phyloP scores from a whole-genome alignment of 2,329 filamentous ascomycete species.

The Trichophyton schoenleinii region DNA sequence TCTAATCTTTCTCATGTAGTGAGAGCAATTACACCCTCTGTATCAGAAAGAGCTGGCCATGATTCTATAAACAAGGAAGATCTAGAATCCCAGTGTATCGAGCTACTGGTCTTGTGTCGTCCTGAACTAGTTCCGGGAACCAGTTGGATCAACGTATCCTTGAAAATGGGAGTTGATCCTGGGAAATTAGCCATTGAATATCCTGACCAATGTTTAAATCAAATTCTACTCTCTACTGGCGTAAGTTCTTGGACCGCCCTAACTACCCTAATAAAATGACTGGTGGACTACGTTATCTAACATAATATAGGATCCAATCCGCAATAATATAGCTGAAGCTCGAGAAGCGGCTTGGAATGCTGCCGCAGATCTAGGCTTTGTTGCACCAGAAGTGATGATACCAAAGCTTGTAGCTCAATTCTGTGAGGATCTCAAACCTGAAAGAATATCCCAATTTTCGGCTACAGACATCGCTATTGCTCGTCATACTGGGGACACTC shows the following conservation, averaged over 20 bases:
- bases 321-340: conserved; percentile 24
- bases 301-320: conserved; percentile 21
- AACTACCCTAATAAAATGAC: conserved; percentile 11
- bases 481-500: conserved; percentile 73
- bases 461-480: conserved; percentile 88
- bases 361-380: conserved; percentile 83
- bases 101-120: conserved; percentile 64
- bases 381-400: conserved; percentile 72
- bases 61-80: conserved; percentile 28
- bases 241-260: conserved; percentile 34
- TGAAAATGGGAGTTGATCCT: conserved; percentile 70
- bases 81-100: conserved; percentile 59
- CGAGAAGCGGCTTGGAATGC: conserved; percentile 67
- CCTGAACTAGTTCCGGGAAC: conserved; percentile 62
- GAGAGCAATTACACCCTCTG: conserved; percentile 31
- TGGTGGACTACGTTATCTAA: neutral
- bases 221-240: conserved; percentile 49
- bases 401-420: conserved; percentile 64
- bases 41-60: conserved; percentile 15
- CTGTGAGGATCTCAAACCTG: conserved; percentile 56
- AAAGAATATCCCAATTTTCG: conserved; percentile 59
- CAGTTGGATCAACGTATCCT: conserved; percentile 80
- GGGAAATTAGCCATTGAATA: conserved; percentile 58
- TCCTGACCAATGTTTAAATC: conserved; percentile 51
- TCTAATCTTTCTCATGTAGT: conserved; percentile 50